phyloP scores from a whole-genome alignment of 2,329 filamentous ascomycete genomes.

The Cyphellophora europaea region DNA sequence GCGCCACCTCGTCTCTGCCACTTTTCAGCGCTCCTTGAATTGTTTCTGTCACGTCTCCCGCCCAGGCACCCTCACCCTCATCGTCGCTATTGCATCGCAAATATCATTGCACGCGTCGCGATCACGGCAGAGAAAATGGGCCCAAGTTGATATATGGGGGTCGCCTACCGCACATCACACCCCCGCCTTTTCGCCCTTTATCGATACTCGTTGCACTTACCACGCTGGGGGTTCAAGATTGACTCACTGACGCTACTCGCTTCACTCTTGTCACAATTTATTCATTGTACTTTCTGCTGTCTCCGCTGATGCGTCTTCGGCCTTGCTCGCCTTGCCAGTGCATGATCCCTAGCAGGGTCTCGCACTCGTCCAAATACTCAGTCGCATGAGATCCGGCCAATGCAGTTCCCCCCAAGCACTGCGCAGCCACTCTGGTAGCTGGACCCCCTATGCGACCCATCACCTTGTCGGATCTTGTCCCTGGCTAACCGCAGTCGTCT shows the following conservation, averaged over 20 bases:
- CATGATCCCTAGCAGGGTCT: background rate
- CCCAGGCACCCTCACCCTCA: too few relatives aligned
- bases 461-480: too few relatives aligned
- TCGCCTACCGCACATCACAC: background rate
- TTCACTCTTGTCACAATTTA: background rate
- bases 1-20: background rate
- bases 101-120: too few relatives aligned
- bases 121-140: too few relatives aligned
- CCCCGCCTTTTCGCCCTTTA: slow-evolving; percentile 1
- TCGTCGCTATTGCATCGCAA: too few relatives aligned
- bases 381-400: background rate
- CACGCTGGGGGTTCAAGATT: too few relatives aligned
- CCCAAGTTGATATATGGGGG: too few relatives aligned
- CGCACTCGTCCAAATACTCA: background rate
- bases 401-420: background rate
- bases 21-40: too few relatives aligned
- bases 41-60: too few relatives aligned
- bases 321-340: background rate
- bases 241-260: slow-evolving; percentile 1
- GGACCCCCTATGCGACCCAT: too few relatives aligned
- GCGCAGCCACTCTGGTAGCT: background rate
- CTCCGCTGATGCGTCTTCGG: background rate
- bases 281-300: slow-evolving; percentile 1
- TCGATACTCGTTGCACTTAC: too few relatives aligned
- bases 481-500: too few relatives aligned